These are phyloP conservation scores for Pythium chondricola DNA, from an alignment of 352 stramenopile species.

Conservation along the genomic window DNA sequence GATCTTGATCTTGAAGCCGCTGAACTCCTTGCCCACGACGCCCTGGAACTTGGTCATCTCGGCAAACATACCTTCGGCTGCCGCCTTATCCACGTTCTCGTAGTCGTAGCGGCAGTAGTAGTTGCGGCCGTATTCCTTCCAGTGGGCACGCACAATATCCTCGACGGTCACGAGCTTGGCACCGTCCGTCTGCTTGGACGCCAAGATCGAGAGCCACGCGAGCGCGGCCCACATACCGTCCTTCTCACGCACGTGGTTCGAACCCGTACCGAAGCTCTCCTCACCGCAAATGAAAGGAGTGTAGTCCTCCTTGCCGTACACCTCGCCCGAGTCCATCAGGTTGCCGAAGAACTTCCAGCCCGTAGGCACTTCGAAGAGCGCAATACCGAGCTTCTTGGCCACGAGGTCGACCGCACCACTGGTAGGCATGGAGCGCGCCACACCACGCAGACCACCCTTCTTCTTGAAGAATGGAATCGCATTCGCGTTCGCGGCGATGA, in stretches of 20 bases:
- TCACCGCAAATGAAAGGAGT: constrained; percentile 99
- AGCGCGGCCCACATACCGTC: constrained; percentile 99
- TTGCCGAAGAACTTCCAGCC: constrained; percentile 99
- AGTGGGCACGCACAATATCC: constrained; percentile 96
- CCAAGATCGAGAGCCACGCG: constrained; percentile 98
- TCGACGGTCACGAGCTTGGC: constrained; percentile 92
- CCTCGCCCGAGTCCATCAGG: constrained; percentile 97
- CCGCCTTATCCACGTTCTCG: constrained; percentile 94
- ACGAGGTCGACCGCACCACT: constrained; percentile 97
- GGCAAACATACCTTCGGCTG: constrained; percentile 68
- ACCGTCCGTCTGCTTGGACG: constrained; percentile 79
- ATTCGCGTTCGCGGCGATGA: constrained; percentile 97
- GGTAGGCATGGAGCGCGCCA: constrained; percentile 98
- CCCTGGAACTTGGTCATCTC: constrained; percentile 66
- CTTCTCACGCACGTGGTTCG: constrained; percentile 99
- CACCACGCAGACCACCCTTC: constrained; percentile 86
- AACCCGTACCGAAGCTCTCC: constrained; percentile 97
- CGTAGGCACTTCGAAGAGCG: constrained; percentile 97
- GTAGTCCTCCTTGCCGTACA: constrained; percentile 96
- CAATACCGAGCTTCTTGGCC: constrained; percentile 91
- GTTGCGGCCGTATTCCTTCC: constrained; percentile 96
- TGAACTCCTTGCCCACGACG: constrained; percentile 58
- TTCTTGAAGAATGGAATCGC: constrained; percentile 96
- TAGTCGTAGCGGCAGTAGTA: constrained; percentile 99
- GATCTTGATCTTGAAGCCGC: constrained; percentile 76